Base-by-base conservation (phyloP, 2,329 filamentous ascomycete genomes). In the Coniochaeta ligniaria region DNA sequence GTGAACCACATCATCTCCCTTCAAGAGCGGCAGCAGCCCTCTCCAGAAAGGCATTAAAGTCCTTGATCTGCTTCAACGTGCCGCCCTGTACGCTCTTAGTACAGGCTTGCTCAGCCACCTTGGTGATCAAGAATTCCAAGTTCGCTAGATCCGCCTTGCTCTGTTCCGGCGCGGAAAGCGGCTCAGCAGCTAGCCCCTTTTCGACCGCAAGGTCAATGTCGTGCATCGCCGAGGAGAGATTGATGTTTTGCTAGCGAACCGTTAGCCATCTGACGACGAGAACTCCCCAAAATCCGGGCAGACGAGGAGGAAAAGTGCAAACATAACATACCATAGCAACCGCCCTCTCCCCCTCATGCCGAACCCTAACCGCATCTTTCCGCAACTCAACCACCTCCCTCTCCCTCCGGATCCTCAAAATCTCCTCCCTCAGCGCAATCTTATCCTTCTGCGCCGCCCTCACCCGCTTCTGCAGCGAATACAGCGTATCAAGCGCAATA, bases 31-130 rank as follows among this genome's bases (percentile, higher is more conserved):
- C 71, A 2, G 84, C 85, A 6, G 83, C 78, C 24, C 86, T 78
- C 69, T 88, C 86, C 57, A 89, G 73, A 64, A 88, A 85, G 35
- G 78, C 78, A 64, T 88, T 89, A 66, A 88, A 88, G 56, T 84
- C 80, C 62, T 74, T 80, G 60, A 88, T 79, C 68, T 84, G 81
- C 61, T 76, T 78, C 63, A 88, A 73, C 5, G 81, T 72, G 2
- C 72, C 70, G 24, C 83, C 83, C 1, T 76, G 75, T 9, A 76
- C 74, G 58, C 79, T 77, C 22, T 72, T 72, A 43, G 75, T 79
- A 66, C 81, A 83, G 1, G 81, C 80, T 66, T 85, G 78, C 41
- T 80, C 78, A 0, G 81, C 76, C 6, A 88, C 73, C 28, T 77
- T 76, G n/a, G 81, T 80, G 35, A 87, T 75, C 9, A 81, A 69